phyloP scores from a whole-genome alignment of 164 flowering plant genomes.

The Platanus orientalis region DNA sequence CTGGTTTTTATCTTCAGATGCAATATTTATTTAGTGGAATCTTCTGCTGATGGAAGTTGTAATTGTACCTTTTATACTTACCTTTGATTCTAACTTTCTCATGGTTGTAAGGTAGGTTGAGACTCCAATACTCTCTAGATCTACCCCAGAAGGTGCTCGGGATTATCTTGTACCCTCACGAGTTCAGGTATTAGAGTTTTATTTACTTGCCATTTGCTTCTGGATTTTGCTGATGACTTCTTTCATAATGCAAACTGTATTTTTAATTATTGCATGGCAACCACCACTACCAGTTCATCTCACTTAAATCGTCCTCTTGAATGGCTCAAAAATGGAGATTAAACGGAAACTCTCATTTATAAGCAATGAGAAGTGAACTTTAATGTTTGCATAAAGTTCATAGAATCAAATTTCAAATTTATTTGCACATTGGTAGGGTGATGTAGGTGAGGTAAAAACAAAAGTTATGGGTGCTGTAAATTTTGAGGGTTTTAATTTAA shows the following conservation, averaged over 20 bases:
- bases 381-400: too few species aligned
- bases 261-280: too few species aligned
- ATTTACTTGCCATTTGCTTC: background rate
- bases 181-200: conserved; percentile 63
- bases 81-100: conserved; percentile 32
- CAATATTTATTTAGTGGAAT: background rate
- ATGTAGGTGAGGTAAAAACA: too few species aligned
- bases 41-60: background rate
- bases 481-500: too few species aligned
- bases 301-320: background rate
- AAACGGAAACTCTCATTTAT: background rate
- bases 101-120: conserved; percentile 85
- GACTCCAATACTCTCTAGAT: conserved; percentile 89
- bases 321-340: background rate
- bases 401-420: too few species aligned
- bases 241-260: too few species aligned
- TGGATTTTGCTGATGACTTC: background rate
- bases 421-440: too few species aligned
- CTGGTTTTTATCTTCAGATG: background rate
- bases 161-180: conserved; percentile 97
- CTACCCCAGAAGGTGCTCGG: conserved; percentile 99
- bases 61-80: conserved; percentile 2
- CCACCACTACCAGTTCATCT: background rate
- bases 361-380: too few species aligned
- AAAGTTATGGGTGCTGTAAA: too few species aligned